Percentiles rank a stretch among this genome's conserved stretches.
These are phyloP conservation scores for Paspalum vaginatum DNA, from an alignment of 176 grass and related monocot species.

Conservation along the genomic window DNA sequence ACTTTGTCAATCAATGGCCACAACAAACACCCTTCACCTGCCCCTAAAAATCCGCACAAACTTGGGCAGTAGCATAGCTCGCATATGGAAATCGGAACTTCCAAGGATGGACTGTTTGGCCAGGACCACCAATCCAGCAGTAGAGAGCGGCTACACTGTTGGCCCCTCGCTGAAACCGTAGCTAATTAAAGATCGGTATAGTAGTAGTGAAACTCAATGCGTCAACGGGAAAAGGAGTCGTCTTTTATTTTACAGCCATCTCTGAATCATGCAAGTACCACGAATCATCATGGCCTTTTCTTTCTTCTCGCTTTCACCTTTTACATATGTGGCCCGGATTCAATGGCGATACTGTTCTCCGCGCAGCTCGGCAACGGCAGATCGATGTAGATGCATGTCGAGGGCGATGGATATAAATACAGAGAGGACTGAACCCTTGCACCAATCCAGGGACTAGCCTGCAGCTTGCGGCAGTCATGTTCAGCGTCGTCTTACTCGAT, in stretches of 20 bases:
- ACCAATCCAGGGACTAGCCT: background rate
- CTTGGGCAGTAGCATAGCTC: no score
- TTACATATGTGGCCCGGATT: slow-evolving; percentile 9
- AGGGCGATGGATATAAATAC: background rate
- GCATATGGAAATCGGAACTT: no score
- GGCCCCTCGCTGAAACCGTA: no score
- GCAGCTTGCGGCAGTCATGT: background rate
- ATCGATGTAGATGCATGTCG: background rate
- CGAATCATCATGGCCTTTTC: background rate
- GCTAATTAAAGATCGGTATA: no score
- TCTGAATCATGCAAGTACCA: slow-evolving; percentile 1
- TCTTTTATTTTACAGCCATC: background rate
- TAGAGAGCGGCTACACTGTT: no score
- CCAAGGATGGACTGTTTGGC: no score
- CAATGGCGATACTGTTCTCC: slow-evolving; percentile 38
- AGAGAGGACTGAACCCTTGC: background rate
- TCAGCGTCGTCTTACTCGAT: background rate
- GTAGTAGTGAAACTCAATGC: no score
- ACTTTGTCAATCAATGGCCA: no score
- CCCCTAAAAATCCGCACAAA: no score
- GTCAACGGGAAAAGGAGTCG: background rate
- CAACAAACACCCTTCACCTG: no score
- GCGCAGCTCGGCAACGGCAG: slow-evolving; percentile 12
- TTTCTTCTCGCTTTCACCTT: background rate
- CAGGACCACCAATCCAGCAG: no score